Conservation (phyloP, 2,329 filamentous ascomycete genomes). For the Trichoderma breve region DNA sequence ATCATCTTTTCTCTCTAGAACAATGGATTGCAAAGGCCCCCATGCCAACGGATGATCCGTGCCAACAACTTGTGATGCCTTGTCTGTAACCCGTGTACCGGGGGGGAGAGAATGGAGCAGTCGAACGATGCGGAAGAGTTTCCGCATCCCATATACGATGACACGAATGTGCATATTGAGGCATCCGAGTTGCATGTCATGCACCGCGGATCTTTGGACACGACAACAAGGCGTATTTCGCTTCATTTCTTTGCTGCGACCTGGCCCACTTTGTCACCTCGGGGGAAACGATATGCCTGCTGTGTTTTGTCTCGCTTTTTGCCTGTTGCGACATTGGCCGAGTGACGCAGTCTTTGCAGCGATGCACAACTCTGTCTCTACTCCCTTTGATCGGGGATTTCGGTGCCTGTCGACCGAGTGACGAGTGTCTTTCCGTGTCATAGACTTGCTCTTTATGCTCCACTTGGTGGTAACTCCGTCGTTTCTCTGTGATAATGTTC, state of each 20-base stretch:
- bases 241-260: neutral
- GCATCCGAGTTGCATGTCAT: neutral
- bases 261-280: neutral
- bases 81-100: neutral
- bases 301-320: neutral
- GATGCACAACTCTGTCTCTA: neutral
- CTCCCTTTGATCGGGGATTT: neutral
- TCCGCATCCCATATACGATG: neutral
- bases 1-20: neutral
- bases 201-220: conserved; percentile 5
- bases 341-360: neutral
- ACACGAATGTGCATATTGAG: conserved; percentile 12
- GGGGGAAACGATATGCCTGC: neutral
- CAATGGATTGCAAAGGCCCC: neutral
- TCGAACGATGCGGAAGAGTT: neutral
- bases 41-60: conserved; percentile 9
- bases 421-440: neutral
- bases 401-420: neutral
- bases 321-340: neutral
- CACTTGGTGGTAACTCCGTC: neutral
- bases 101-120: neutral
- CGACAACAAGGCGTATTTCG: conserved; percentile 2
- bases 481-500: neutral
- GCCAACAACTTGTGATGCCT: neutral
- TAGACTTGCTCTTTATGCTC: neutral